Evolutionary conservation across 192 early-diverging fungal genomes (phyloP).

Genomic region (Funneliformis mosseae): DNA sequence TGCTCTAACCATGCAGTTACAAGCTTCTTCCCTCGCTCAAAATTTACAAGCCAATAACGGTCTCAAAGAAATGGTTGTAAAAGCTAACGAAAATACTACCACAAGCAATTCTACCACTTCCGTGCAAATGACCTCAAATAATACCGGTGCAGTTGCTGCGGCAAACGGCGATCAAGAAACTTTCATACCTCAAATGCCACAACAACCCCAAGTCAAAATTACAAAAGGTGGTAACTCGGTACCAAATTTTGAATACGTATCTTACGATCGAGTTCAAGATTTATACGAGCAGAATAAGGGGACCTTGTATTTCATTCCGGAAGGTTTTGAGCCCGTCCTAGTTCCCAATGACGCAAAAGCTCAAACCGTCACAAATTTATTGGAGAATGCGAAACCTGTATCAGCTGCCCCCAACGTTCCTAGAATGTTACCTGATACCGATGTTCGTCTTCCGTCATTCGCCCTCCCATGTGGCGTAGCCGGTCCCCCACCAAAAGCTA

Average conservation of each 20-base stretch:
- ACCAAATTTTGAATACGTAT: constrained; percentile 23
- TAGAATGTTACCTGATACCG: constrained; percentile 29
- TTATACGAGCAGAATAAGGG: constrained; percentile 23
- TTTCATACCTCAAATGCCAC: constrained; percentile 13
- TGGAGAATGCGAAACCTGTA: constrained; percentile 18
- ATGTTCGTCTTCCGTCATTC: constrained; percentile 20
- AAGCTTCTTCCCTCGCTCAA: background rate
- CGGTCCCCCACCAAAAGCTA: constrained; percentile 7
- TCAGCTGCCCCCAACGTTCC: constrained; percentile 14
- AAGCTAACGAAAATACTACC: background rate
- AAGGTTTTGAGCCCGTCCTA: constrained; percentile 23
- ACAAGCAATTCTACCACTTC: background rate
- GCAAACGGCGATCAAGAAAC: background rate
- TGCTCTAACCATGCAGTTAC: background rate
- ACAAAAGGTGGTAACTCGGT: constrained; percentile 5
- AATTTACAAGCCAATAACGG: background rate
- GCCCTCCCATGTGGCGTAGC: constrained; percentile 26
- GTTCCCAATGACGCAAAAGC: constrained; percentile 28
- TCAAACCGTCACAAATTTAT: constrained; percentile 21
- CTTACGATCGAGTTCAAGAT: constrained; percentile 25
- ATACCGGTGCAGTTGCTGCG: background rate
- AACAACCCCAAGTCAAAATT: constrained; percentile 6
- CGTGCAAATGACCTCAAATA: background rate
- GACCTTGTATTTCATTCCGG: constrained; percentile 25
- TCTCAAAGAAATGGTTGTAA: background rate